Percentiles rank a stretch among this genome's conserved stretches.
Evolutionary conservation across 1,284 basidiomycete genomes (phyloP).

Genomic region (Pterula multifida): DNA sequence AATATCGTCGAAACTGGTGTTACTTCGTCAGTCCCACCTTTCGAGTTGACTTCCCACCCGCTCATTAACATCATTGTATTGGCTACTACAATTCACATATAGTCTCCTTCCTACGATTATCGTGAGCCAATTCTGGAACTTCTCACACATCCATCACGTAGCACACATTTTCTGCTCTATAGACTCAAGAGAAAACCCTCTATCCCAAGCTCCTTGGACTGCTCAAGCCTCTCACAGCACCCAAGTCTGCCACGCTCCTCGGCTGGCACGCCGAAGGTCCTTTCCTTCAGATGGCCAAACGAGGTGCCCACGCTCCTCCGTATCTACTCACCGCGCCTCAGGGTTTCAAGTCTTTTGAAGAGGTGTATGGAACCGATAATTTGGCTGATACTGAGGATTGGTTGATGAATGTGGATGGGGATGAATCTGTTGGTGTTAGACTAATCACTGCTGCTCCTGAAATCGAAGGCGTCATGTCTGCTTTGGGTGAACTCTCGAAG

Average conservation of each 20-base stretch:
- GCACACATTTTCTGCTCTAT: constrained; percentile 6
- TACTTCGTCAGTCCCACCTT: constrained; percentile 49
- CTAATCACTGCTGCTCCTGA: constrained; percentile 85
- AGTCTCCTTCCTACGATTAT: constrained; percentile 73
- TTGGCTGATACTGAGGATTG: constrained; percentile 54
- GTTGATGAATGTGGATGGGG: constrained; percentile 32
- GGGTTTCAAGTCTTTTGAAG: constrained; percentile 55
- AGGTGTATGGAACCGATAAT: constrained; percentile 60
- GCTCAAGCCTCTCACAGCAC: constrained; percentile 49
- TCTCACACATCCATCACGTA: not conserved
- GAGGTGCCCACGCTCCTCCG: constrained; percentile 68
- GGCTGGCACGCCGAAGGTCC: constrained; percentile 90
- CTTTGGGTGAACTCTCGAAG: constrained; percentile 46
- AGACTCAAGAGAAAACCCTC: constrained; percentile 66
- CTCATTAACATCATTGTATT: constrained; percentile 2
- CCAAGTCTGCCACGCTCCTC: constrained; percentile 54
- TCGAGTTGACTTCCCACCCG: constrained; percentile 2
- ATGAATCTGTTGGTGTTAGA: constrained; percentile 48
- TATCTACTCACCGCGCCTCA: constrained; percentile 55
- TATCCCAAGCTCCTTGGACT: constrained; percentile 58
- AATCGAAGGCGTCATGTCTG: constrained; percentile 66
- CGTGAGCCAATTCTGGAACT: constrained; percentile 23
- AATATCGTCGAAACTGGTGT: constrained; percentile 81
- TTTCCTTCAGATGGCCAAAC: constrained; percentile 69
- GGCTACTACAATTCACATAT: constrained; percentile 5